phyloP scores from a whole-genome alignment of 306 rosid species.

The Betula pendula region DNA sequence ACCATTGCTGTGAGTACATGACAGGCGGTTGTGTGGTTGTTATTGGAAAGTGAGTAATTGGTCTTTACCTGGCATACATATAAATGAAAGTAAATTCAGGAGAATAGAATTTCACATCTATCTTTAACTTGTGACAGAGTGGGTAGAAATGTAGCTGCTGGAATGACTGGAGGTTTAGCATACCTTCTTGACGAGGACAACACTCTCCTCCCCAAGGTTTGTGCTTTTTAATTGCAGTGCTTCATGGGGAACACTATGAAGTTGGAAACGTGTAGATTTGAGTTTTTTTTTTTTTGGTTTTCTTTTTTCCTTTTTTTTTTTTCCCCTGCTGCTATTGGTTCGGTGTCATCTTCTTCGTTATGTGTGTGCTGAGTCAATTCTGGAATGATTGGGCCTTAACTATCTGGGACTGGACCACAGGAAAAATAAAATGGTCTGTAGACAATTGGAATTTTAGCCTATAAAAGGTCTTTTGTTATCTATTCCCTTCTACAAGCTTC shows the following conservation, averaged over 20 bases:
- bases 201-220: conserved; percentile 85
- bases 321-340: background rate
- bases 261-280: background rate
- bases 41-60: conserved; percentile 86
- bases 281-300: background rate
- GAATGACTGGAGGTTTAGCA: conserved; percentile 99
- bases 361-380: background rate
- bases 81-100: conserved; percentile 5
- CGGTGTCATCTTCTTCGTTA: background rate
- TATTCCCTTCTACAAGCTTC: background rate
- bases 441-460: background rate
- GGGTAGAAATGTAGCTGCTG: conserved; percentile 99
- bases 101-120: conserved; percentile 23
- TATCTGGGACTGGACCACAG: background rate
- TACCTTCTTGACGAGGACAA: conserved; percentile 91
- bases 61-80: conserved; percentile 27
- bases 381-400: background rate
- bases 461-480: background rate
- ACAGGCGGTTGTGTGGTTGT: conserved; percentile 95
- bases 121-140: conserved; percentile 63
- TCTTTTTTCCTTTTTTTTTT: background rate
- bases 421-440: background rate
- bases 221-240: conserved; percentile 17
- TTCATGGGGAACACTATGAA: background rate
- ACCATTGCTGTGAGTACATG: conserved; percentile 97